Evolutionary conservation across 1,284 basidiomycete genomes (phyloP).

Genomic region (Malassezia japonica): DNA sequence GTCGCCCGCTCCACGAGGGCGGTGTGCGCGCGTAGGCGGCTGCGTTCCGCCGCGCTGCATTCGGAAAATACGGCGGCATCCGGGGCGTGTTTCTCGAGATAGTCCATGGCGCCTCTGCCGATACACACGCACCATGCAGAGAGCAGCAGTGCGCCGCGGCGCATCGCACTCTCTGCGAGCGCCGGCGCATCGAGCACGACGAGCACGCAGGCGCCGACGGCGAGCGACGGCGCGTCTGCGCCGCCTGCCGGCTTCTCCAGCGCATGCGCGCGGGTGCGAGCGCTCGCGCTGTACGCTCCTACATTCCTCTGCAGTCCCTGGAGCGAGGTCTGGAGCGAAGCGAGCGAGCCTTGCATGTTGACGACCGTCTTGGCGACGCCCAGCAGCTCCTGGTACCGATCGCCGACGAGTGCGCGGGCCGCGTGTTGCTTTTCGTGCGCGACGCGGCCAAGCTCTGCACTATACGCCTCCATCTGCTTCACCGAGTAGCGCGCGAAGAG

Average conservation of each 20-base stretch:
- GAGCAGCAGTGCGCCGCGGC: neutral
- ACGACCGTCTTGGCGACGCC: slow-evolving; percentile 35
- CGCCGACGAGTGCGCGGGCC: slow-evolving; percentile 27
- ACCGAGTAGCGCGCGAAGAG: slow-evolving; percentile 22
- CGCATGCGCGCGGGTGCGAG: neutral
- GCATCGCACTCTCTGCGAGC: neutral
- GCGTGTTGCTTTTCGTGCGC: slow-evolving; percentile 26
- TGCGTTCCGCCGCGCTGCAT: too few relatives aligned
- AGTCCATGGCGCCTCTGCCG: neutral
- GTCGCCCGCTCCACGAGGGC: too few relatives aligned
- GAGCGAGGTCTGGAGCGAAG: slow-evolving; percentile 21
- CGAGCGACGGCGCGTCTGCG: neutral
- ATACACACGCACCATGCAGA: slow-evolving; percentile 3
- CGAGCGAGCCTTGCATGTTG: slow-evolving; percentile 28
- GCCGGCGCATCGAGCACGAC: slow-evolving; percentile 10
- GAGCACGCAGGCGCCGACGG: neutral
- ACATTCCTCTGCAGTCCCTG: slow-evolving; percentile 4
- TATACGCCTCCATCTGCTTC: slow-evolving; percentile 26
- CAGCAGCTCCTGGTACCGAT: slow-evolving; percentile 34
- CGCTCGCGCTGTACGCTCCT: neutral
- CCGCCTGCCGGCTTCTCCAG: neutral
- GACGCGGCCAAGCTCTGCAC: slow-evolving; percentile 9
- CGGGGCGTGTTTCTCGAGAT: neutral
- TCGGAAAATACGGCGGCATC: neutral
- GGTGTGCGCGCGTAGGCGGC: too few relatives aligned